Evolutionary conservation across 129 eudicot species (phyloP).

Genomic region (Mikania micrantha): DNA sequence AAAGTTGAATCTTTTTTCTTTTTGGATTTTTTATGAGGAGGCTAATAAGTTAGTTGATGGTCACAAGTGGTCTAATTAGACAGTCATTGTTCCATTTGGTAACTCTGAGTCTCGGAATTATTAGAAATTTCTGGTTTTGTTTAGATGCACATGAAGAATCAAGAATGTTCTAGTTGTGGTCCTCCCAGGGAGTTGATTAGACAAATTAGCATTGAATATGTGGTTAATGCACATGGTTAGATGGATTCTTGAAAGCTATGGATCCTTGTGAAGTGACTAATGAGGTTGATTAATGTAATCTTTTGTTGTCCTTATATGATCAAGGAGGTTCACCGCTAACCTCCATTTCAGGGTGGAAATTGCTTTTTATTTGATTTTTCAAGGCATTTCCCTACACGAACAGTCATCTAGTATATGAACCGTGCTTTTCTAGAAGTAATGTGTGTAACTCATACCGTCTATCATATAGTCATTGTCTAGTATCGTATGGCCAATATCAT

Average conservation of each 20-base stretch:
- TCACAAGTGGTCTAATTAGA: background rate
- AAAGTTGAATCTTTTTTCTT: too few species aligned
- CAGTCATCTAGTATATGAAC: conserved; percentile 4
- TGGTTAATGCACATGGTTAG: conserved; percentile 6
- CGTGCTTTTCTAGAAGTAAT: conserved; percentile 24
- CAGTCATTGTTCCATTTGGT: background rate
- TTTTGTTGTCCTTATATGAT: conserved; percentile 9
- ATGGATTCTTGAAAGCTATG: background rate
- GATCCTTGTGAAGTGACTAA: conserved; percentile 15
- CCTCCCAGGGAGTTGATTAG: conserved; percentile 16
- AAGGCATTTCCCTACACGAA: conserved; percentile 5
- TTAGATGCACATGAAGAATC: conserved; percentile 8
- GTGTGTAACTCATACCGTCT: conserved; percentile 4
- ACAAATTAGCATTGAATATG: conserved; percentile 1
- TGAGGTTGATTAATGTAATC: conserved; percentile 18
- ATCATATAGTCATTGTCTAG: conserved; percentile 16
- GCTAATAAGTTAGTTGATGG: background rate
- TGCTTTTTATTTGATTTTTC: conserved; percentile 13
- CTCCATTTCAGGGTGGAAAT: conserved; percentile 22
- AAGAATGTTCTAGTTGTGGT: conserved; percentile 26
- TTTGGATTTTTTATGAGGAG: background rate
- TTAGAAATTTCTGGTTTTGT: conserved; percentile 1
- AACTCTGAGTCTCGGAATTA: background rate
- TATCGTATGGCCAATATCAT: conserved; percentile 8
- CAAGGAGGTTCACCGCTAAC: conserved; percentile 12